A percentile compares a stretch with the other conserved stretches of the same genome.
These are phyloP conservation scores for Chytriomyces sp. DNA, from an alignment of 192 early-diverging fungal species.

Conservation along the genomic window DNA sequence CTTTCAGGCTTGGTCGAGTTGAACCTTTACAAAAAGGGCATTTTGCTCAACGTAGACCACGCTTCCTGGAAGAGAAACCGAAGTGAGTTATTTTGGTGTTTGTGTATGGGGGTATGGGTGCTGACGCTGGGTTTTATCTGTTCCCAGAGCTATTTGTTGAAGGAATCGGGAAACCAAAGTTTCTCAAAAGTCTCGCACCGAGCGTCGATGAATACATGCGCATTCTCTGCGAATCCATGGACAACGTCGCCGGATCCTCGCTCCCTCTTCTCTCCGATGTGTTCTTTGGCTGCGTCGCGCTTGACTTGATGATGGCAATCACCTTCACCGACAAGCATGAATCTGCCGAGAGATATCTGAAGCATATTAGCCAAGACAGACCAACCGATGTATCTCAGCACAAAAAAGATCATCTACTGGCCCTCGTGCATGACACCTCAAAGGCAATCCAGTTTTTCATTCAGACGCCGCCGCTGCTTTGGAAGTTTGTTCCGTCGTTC, in stretches of 20 bases:
- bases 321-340: not conserved
- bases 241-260: not conserved
- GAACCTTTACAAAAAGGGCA: not conserved
- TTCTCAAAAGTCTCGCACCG: conserved; percentile 1
- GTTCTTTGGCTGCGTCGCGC: conserved; percentile 10
- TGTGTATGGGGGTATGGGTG: too few species aligned
- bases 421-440: not conserved
- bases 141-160: not conserved
- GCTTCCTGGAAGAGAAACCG: conserved; percentile 1
- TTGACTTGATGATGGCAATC: conserved; percentile 6
- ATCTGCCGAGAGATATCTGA: not conserved
- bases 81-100: not conserved
- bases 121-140: too few species aligned
- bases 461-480: not conserved
- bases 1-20: not conserved
- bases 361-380: not conserved
- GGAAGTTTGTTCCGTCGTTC: not conserved
- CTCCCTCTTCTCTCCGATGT: not conserved
- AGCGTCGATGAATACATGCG: not conserved
- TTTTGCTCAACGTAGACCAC: conserved; percentile 1
- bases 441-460: not conserved
- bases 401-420: not conserved
- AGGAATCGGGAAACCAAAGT: not conserved
- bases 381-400: not conserved
- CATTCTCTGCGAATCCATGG: not conserved